Conservation (phyloP, 1,284 basidiomycete species). For the Hemileia vastatrix region DNA sequence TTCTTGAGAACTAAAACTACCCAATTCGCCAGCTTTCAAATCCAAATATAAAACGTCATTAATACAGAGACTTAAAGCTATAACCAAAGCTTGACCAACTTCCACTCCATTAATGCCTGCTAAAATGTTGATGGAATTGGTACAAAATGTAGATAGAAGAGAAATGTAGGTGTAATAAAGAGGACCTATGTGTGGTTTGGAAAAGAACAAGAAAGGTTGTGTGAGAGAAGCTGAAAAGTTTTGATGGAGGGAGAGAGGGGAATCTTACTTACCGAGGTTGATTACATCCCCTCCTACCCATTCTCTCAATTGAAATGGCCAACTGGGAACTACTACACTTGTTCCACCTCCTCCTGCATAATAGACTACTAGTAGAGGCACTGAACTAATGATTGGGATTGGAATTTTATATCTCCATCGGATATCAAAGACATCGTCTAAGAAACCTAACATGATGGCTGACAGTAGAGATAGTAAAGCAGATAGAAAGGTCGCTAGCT, state of each 20-base stretch:
- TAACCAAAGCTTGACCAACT: slow-evolving; percentile 81
- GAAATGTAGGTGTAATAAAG: slow-evolving; percentile 96
- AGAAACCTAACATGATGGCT: slow-evolving; percentile 84
- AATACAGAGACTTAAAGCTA: slow-evolving; percentile 73
- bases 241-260: slow-evolving; percentile 6
- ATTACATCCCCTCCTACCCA: slow-evolving; percentile 57
- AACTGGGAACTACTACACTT: slow-evolving; percentile 79
- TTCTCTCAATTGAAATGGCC: slow-evolving; percentile 41
- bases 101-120: slow-evolving; percentile 96
- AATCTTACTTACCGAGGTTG: slow-evolving; percentile 60
- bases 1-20: slow-evolving; percentile 60
- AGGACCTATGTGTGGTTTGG: slow-evolving; percentile 68
- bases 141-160: slow-evolving; percentile 86
- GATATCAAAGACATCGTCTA: slow-evolving; percentile 97
- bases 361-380: slow-evolving; percentile 90
- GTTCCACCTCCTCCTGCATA: slow-evolving; percentile 88
- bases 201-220: no score
- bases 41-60: slow-evolving; percentile 90
- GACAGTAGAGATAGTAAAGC: slow-evolving; percentile 79
- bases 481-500: slow-evolving; percentile 89
- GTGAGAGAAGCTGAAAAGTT: background rate
- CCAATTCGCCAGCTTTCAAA: slow-evolving; percentile 46
- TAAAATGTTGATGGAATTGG: slow-evolving; percentile 96
- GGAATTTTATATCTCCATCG: slow-evolving; percentile 96
- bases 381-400: slow-evolving; percentile 89